Percentiles rank a stretch among this genome's conserved stretches.
phyloP scores from a whole-genome alignment of 306 rosid genomes.

The Trifolium fragiferum region DNA sequence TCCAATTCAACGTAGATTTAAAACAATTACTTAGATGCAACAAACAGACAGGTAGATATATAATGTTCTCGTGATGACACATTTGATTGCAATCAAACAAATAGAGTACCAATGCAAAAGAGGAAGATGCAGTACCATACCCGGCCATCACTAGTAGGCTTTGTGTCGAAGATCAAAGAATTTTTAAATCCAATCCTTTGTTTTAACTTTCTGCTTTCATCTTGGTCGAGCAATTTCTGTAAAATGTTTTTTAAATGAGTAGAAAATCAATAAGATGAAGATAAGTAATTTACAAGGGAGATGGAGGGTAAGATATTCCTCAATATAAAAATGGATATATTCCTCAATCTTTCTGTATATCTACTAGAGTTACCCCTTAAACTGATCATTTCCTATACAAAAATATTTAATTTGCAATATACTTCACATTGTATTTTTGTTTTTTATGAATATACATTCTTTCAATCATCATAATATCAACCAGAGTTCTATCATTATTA shows the following conservation, averaged over 20 bases:
- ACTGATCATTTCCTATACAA: conserved; percentile 4
- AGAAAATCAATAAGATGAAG: neutral
- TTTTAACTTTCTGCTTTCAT: conserved; percentile 67
- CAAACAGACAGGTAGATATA: conserved; percentile 25
- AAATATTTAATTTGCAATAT: conserved; percentile 34
- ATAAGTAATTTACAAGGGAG: conserved; percentile 29
- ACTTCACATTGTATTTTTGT: conserved; percentile 30
- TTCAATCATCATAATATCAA: conserved; percentile 19
- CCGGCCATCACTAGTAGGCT: conserved; percentile 95
- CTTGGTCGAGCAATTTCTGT: conserved; percentile 85
- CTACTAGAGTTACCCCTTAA: neutral
- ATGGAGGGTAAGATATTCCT: conserved; percentile 11
- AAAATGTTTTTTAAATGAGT: conserved; percentile 6
- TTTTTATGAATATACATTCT: conserved; percentile 12
- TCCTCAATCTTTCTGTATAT: conserved; percentile 20
- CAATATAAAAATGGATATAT: conserved; percentile 7
- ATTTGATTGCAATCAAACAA: conserved; percentile 26
- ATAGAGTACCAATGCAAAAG: conserved; percentile 23
- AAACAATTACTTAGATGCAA: conserved; percentile 18
- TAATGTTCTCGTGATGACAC: conserved; percentile 5
- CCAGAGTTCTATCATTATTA: conserved; percentile 13
- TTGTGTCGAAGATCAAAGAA: conserved; percentile 87
- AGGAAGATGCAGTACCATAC: conserved; percentile 54
- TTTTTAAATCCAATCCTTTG: conserved; percentile 87
- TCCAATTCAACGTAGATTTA: neutral